phyloP scores from a whole-genome alignment of 345 rosid genomes.

The Jatropha curcas region DNA sequence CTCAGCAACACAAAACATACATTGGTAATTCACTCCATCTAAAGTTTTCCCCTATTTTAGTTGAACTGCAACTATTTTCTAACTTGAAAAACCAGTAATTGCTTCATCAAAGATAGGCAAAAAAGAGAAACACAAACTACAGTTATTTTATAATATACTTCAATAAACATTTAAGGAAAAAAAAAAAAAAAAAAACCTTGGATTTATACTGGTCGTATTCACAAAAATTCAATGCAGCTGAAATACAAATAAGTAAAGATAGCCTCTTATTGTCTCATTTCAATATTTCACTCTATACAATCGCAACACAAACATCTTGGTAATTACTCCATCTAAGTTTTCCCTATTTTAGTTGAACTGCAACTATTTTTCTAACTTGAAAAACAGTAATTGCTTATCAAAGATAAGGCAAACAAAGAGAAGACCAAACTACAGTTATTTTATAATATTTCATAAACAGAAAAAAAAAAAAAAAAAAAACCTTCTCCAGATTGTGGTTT shows the following conservation, averaged over 20 bases:
- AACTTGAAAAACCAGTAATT: not conserved
- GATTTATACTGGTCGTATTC: no score
- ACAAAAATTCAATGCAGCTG: no score
- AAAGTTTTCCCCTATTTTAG: not conserved
- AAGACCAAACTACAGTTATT: not conserved
- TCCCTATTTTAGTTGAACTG: not conserved
- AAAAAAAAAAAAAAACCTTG: no score
- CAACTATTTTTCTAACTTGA: not conserved
- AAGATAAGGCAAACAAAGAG: not conserved
- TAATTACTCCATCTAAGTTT: not conserved
- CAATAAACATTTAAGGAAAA: no score
- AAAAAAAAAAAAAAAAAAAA: not conserved
- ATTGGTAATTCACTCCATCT: not conserved
- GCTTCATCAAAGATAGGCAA: not conserved
- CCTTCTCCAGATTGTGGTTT: slow-evolving; percentile 37
- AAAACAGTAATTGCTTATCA: not conserved
- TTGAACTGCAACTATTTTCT: not conserved
- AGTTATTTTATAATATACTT: not conserved
- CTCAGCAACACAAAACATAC: not conserved
- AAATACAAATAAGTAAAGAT: no score
- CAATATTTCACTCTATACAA: not conserved
- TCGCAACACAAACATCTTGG: not conserved
- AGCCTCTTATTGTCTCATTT: no score
- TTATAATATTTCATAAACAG: not conserved
- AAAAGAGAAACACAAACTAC: not conserved